A percentile compares a stretch with the other conserved stretches of the same genome.
phyloP scores from a whole-genome alignment of 2,329 filamentous ascomycete genomes.

The Elsinoe necatrix region DNA sequence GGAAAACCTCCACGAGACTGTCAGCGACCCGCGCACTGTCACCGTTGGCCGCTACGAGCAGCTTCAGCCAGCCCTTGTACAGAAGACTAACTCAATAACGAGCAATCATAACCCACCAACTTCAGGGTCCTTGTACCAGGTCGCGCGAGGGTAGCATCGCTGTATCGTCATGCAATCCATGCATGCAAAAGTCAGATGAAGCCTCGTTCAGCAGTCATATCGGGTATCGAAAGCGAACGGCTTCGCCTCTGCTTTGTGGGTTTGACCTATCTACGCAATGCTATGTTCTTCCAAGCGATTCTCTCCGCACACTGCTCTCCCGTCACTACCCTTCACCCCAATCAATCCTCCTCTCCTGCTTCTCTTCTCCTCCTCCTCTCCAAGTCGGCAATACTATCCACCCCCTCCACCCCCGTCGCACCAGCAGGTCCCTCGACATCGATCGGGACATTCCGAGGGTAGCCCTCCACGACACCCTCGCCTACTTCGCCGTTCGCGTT shows the following conservation, averaged over 20 bases:
- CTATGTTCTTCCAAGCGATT: too few species aligned
- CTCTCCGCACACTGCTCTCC: too few species aligned
- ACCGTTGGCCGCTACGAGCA: neutral
- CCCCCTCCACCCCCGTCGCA: neutral
- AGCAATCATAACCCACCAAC: neutral
- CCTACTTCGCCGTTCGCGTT: neutral
- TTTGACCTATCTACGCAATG: too few species aligned
- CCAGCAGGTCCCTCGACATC: neutral
- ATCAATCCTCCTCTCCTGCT: constrained; percentile 10
- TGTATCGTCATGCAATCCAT: too few species aligned
- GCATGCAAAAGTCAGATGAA: too few species aligned
- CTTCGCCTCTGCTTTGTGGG: too few species aligned
- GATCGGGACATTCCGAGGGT: constrained; percentile 4
- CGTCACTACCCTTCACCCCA: too few species aligned
- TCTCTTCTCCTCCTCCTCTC: constrained; percentile 19
- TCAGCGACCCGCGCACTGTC: neutral
- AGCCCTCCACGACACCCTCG: neutral
- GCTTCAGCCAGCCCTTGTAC: neutral
- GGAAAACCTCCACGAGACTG: neutral
- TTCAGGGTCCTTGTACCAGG: neutral
- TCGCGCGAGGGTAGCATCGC: neutral
- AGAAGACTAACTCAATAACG: neutral
- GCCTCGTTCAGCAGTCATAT: too few species aligned
- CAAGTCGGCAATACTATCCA: constrained; percentile 2
- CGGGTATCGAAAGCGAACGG: too few species aligned